Conservation (phyloP, 2,329 filamentous ascomycete genomes). For the Cylindrodendrum hubeiense region DNA sequence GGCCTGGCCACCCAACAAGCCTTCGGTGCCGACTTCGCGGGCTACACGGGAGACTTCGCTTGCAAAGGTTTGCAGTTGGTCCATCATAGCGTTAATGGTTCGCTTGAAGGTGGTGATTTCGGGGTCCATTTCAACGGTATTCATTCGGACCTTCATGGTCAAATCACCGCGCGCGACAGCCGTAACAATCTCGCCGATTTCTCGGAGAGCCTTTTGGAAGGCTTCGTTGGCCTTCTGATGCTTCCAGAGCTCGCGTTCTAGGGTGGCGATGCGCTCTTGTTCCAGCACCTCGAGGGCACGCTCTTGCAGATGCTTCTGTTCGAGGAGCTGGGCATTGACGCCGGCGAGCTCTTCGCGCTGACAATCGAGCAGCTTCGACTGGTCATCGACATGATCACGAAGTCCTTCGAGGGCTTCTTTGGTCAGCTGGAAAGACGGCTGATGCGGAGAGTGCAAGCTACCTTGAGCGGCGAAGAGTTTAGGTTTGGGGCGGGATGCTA, state of each 20-base stretch:
- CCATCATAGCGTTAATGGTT: conserved; percentile 99
- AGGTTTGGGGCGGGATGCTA: conserved; percentile 58
- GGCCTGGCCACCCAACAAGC: conserved; percentile 92
- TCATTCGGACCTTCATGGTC: conserved; percentile 96
- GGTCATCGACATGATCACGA: conserved; percentile 91
- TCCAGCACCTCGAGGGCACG: conserved; percentile 86
- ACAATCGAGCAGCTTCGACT: conserved; percentile 90
- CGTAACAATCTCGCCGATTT: conserved; percentile 97
- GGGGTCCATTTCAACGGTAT: conserved; percentile 96
- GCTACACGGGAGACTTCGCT: conserved; percentile 96
- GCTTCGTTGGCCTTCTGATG: conserved; percentile 98
- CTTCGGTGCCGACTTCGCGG: conserved; percentile 95
- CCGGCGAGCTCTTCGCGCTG: conserved; percentile 88
- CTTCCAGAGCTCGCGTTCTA: conserved; percentile 95
- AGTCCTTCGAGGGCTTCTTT: conserved; percentile 88
- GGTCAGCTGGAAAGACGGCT: conserved; percentile 67
- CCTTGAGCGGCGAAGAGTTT: conserved; percentile 61
- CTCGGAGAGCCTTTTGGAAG: conserved; percentile 95
- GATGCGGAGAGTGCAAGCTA: conserved; percentile 53
- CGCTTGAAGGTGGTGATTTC: conserved; percentile 98
- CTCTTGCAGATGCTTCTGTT: conserved; percentile 88
- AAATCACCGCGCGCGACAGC: conserved; percentile 95
- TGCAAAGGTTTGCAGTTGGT: conserved; percentile 95
- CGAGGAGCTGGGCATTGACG: conserved; percentile 86
- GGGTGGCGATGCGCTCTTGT: conserved; percentile 85